Conservation (phyloP, 2,329 filamentous ascomycete genomes). For the Sclerotinia spermophila region DNA sequence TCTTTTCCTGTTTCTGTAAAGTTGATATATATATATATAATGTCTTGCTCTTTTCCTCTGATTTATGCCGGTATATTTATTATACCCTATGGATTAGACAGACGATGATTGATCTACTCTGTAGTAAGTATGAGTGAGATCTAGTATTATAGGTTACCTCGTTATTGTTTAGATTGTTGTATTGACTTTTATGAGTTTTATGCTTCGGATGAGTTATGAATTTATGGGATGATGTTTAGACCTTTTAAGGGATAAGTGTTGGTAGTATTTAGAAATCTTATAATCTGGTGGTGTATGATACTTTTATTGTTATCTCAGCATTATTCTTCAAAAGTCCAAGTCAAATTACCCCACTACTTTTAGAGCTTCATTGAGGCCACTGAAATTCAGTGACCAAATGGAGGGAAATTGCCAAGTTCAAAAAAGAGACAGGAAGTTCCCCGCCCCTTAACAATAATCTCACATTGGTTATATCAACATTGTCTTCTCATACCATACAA, state of each 20-base stretch:
- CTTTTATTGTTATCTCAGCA: too few species aligned
- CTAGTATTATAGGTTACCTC: not conserved
- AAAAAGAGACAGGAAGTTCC: too few species aligned
- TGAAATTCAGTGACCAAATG: too few species aligned
- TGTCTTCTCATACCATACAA: not conserved
- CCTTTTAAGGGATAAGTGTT: not conserved
- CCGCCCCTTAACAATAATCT: too few species aligned
- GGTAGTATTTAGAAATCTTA: not conserved
- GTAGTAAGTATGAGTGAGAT: not conserved
- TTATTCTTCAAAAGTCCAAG: not conserved
- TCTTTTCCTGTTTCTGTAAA: not conserved
- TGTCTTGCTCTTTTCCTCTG: not conserved
- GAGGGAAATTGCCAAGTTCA: too few species aligned
- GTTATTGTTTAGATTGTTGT: rapidly evolving
- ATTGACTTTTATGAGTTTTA: not conserved
- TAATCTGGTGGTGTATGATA: not conserved
- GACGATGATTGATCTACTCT: too few species aligned
- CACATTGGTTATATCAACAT: too few species aligned
- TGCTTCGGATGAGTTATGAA: not conserved
- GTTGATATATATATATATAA: not conserved
- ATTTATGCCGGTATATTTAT: not conserved
- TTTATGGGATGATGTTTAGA: not conserved
- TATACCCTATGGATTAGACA: not conserved
- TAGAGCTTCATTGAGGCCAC: too few species aligned
- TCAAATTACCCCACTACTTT: not conserved